phyloP scores from a whole-genome alignment of 2,329 filamentous ascomycete species.

The Fusarium sublunatum region DNA sequence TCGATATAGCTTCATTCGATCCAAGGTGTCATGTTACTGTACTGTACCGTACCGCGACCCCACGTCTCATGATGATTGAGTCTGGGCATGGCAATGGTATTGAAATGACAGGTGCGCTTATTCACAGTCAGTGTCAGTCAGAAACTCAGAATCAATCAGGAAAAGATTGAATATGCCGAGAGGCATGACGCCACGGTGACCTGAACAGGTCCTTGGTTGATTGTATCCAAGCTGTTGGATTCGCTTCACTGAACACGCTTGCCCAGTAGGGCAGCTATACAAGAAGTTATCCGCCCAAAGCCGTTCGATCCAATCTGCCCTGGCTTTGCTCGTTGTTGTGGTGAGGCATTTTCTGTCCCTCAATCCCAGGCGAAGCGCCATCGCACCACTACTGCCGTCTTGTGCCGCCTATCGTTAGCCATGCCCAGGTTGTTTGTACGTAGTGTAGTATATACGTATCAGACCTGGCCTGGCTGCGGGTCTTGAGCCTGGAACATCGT shows the following conservation, averaged over 20 bases:
- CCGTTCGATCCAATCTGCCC: conserved; percentile 9
- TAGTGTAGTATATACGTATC: no score
- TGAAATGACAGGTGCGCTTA: conserved; percentile 32
- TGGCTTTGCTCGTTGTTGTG: conserved; percentile 17
- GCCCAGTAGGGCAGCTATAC: conserved; percentile 24
- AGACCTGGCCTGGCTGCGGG: conserved; percentile 32
- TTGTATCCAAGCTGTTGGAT: conserved; percentile 30
- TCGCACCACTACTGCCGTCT: conserved; percentile 31
- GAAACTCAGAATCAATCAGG: conserved; percentile 10
- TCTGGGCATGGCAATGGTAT: not conserved
- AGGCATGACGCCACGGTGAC: conserved; percentile 36
- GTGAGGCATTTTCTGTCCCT: conserved; percentile 42
- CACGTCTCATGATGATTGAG: conserved; percentile 19
- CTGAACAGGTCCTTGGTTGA: not conserved
- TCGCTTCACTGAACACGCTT: conserved; percentile 17
- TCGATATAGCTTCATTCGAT: conserved; percentile 21
- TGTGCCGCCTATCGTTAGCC: not conserved
- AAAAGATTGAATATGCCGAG: conserved; percentile 20
- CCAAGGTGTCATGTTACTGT: conserved; percentile 17
- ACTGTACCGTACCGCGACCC: not conserved
- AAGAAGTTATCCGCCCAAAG: conserved; percentile 22
- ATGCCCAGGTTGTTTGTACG: conserved; percentile 12
- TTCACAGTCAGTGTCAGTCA: no score
- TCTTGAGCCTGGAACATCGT: conserved; percentile 39
- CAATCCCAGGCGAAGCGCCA: conserved; percentile 25